Evolutionary conservation across 2,329 filamentous ascomycete genomes (phyloP).

Genomic region (Claviceps africana): DNA sequence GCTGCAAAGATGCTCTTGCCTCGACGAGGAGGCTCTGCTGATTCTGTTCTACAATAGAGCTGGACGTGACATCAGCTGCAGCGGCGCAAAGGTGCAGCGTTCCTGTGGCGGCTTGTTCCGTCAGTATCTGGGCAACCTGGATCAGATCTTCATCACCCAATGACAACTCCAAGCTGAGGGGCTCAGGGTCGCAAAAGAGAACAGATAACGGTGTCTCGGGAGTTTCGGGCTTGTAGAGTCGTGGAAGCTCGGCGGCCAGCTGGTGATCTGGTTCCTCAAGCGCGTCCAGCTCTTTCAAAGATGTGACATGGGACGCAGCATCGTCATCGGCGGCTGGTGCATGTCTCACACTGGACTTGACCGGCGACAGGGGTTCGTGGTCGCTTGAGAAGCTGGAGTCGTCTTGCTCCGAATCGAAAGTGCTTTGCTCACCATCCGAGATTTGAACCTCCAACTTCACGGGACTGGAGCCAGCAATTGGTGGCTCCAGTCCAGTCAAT

Average conservation of each 20-base stretch:
- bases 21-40: slow-evolving; percentile 28
- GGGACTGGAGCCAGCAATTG: slow-evolving; percentile 19
- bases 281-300: slow-evolving; percentile 33
- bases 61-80: slow-evolving; percentile 8
- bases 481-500: slow-evolving; percentile 14
- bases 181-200: slow-evolving; percentile 47
- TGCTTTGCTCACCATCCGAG: slow-evolving; percentile 35
- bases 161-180: slow-evolving; percentile 29
- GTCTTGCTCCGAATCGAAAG: slow-evolving; percentile 41
- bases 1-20: slow-evolving; percentile 34
- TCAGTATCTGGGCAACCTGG: slow-evolving; percentile 55
- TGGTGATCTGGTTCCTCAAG: slow-evolving; percentile 32
- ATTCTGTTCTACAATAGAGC: slow-evolving; percentile 18
- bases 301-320: slow-evolving; percentile 36
- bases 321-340: slow-evolving; percentile 33
- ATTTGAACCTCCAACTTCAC: slow-evolving; percentile 20
- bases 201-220: slow-evolving; percentile 36
- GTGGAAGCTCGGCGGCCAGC: slow-evolving; percentile 34
- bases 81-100: slow-evolving; percentile 22
- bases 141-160: slow-evolving; percentile 47
- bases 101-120: slow-evolving; percentile 51
- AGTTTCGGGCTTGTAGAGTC: slow-evolving; percentile 32
- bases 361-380: slow-evolving; percentile 34
- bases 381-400: slow-evolving; percentile 36
- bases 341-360: slow-evolving; percentile 33